Evolutionary conservation across 176 grass and related monocot species (phyloP), one percentile per base, ranked within the genome.

Genomic region (barley (Hordeum vulgare)): DNA sequence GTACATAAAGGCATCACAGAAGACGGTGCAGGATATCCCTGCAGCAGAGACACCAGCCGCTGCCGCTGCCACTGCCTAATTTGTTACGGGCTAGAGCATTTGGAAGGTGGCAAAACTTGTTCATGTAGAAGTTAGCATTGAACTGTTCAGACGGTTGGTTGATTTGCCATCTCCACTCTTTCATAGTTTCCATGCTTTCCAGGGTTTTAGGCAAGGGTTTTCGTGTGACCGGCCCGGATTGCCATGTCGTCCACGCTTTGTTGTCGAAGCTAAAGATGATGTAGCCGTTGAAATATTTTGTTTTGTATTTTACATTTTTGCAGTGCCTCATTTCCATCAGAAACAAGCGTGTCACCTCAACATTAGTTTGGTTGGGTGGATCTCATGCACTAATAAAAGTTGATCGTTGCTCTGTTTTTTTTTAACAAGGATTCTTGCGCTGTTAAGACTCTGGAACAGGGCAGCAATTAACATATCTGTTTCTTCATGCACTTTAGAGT

Each of bases 1-100:
- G 83, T 93, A 95, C 66, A 84, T 93, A 78, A 90, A 88, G 72
- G 72, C 90, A 60, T 85, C 88, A 5, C 83, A 88, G 34, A 90
- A 88, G 59, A 86, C 80, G 79, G 28, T 77, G 61, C 75, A 96
- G 42, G 76, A 88, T 17, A 57, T 44, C 44, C 61, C 76, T 1
- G 86, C 86, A 77, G 80, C 83, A 39, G 85, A 74, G 61, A 78
- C 61, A 6, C 62, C 73, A 9, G 76, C 62, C 3, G 10, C 45
- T 47, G 33, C 37, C 7, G 37, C 37, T 40, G 51, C 51, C 47
- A 51, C 49, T 3, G 4, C 49, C 47, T 96, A 88, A 58, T 81
- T 73, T 9, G 34, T 39, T 42, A 8, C 23, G 5, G 33, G 1
- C n/a, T 56, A 68, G 28, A 42, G 10, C 66, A 71, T 42, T 72